Evolutionary conservation across 164 flowering plant species (phyloP).

Genomic region (Macadamia integrifolia): DNA sequence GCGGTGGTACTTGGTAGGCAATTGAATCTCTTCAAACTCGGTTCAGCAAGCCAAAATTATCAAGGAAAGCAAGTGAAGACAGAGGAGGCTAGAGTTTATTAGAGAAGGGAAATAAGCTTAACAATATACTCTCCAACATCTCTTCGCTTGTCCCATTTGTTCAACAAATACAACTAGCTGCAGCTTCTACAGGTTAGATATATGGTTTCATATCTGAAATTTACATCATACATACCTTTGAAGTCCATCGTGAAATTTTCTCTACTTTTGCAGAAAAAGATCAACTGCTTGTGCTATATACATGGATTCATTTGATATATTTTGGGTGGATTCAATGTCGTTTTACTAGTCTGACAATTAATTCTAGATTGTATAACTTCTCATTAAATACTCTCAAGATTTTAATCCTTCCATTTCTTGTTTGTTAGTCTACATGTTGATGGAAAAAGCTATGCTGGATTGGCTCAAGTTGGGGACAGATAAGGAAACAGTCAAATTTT

Average conservation of each 20-base stretch:
- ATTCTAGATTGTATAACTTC: background rate
- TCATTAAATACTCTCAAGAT: too few relatives aligned
- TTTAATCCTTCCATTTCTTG: background rate
- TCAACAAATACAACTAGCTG: constrained; percentile 58
- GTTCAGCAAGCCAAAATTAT: constrained; percentile 37
- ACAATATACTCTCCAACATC: constrained; percentile 70
- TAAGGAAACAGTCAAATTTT: too few relatives aligned
- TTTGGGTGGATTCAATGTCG: background rate
- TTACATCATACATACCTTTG: background rate
- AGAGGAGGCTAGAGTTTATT: constrained; percentile 30
- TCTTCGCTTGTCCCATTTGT: constrained; percentile 75
- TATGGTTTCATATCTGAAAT: background rate
- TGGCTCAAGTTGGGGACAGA: background rate
- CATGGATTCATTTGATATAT: too few relatives aligned
- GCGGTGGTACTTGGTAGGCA: constrained; percentile 27
- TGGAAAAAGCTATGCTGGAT: background rate
- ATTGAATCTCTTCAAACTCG: constrained; percentile 28
- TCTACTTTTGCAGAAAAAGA: background rate
- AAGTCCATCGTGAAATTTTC: background rate
- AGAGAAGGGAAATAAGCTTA: constrained; percentile 35
- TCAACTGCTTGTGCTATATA: background rate
- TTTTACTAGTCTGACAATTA: too few relatives aligned
- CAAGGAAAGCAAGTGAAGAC: constrained; percentile 33
- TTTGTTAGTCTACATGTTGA: background rate
- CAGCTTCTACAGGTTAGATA: constrained; percentile 46